Evolutionary conservation across 2,329 filamentous ascomycete species (phyloP), one percentile per base, ranked within the genome.

Genomic region (Alternaria panax): DNA sequence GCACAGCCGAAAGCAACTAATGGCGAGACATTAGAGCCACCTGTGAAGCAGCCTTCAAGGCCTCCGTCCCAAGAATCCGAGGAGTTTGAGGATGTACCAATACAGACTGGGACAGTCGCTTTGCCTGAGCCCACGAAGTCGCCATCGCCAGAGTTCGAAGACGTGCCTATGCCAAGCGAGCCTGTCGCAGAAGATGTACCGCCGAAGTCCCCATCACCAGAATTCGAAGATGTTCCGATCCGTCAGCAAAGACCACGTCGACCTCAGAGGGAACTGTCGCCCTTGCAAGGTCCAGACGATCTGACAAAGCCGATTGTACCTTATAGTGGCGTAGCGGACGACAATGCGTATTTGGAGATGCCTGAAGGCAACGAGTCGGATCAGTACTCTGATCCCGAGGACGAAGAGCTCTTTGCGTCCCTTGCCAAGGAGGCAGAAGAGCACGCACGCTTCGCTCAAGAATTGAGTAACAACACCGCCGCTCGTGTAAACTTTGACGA

Each of bases 351-450:
- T 28, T 56, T 73, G 2, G 72, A 72, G 1, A 32, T 74, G 11
- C 65, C 65, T 7, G 74, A 70, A 24, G 38, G 36, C 1, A 64
- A 78, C 25, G 72, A 75, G 6, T 75, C 74, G 11, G 76, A 77
- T 36, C 69, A 77, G 53, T 83, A 83, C 68, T 95, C 91, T 32
- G 94, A 98, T 65, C 91, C 92, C 0, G 95, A 97, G 77, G 94
- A 98, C 63, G 93, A 93, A 73, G 93, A 97, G 68, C 84, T 99
- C 7, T 85, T 98, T 56, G 87, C 87, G 7, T 92, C 94, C 67
- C 88, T 99, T 69, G 93, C 92, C 0, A 87, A 90, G 25, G 96
- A 99, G 83, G 92, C 91, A 1, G 92, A 97, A 79, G 95, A 97
- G 70, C 94, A 99, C 73, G 93, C 92, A 4, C 89, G 94, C 6